Base-by-base conservation (phyloP, 805 yeast genomes). In the Candida loeiensis region DNA sequence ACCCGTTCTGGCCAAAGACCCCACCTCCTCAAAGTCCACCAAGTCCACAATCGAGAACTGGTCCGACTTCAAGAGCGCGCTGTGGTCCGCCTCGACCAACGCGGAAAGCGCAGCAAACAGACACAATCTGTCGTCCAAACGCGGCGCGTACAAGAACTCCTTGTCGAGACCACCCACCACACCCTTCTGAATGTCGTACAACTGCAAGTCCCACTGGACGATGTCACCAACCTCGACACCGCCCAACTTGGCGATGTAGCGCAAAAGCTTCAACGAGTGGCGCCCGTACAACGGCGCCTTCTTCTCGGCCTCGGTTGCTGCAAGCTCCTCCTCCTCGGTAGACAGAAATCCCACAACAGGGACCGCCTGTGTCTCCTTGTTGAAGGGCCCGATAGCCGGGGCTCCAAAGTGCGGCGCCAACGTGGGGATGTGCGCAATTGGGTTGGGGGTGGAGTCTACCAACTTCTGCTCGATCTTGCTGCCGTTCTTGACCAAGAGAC, bases 321-420 rank as follows among this genome's bases (percentile, higher is more conserved):
- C 36, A 33, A 73, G 67, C n/a, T 54, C 67, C 35, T 59, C 67
- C 8, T 57, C 64, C 13, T 63, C 68, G 3, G 49, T 54, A 8
- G 41, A 35, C n/a, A 62, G 50, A 49, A 71, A 82, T 0, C 89
- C 95, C 39, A 83, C 66, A 11, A 88, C 78, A 1, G 96, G 96
- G 14, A 85, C 85, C 37, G 84, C 80, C 54, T 81, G 79, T 19
- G 84, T 82, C 58, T 87, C 95, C 40, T 65, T 68, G 64, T 88
- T 85, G 64, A 82, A 85, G 4, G 90, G 90, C 6, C 82, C 82
- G 17, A 62, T 54, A 2, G 88, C 72, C 4, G 80, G 80, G 6
- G 59, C 66, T 34, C 95, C 95, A 58, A 87, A 88, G 64, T 87
- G 95, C 3, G 90, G 90, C 4, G 95, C 95, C 55, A 88, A 69